Evolutionary conservation across 257 asterid genomes (phyloP).

Genomic region (Capsicum chinense): DNA sequence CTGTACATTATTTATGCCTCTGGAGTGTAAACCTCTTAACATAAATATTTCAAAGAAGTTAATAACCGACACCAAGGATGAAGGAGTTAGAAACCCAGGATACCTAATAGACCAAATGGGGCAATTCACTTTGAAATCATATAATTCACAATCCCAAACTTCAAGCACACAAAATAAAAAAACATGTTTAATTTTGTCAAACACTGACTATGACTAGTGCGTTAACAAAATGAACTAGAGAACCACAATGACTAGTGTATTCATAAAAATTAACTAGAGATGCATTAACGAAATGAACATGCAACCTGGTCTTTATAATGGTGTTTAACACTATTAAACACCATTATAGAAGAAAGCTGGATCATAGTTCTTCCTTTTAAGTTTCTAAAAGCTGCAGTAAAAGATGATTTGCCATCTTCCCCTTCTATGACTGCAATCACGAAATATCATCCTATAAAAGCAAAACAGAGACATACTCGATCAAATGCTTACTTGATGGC

Average conservation of each 20-base stretch:
- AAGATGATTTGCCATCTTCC: background rate
- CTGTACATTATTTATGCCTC: background rate
- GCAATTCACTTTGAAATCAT: background rate
- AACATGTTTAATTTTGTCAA: background rate
- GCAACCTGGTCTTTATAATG: too few species aligned
- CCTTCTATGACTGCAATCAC: slow-evolving; percentile 1
- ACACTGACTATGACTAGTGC: too few species aligned
- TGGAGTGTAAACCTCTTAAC: background rate
- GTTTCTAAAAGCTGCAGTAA: background rate
- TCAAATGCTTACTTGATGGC: slow-evolving; percentile 32
- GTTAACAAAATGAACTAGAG: too few species aligned
- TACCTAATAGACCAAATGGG: background rate
- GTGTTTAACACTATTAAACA: background rate
- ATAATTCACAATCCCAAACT: background rate
- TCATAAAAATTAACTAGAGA: too few species aligned
- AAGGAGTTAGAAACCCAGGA: background rate
- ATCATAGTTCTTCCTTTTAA: background rate
- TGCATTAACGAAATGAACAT: too few species aligned
- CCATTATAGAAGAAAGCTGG: background rate
- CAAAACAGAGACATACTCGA: background rate
- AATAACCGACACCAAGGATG: background rate
- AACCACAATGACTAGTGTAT: too few species aligned
- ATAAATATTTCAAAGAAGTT: background rate
- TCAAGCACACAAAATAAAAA: background rate
- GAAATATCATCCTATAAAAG: background rate